phyloP scores from a whole-genome alignment of 1,284 basidiomycete genomes.

The Jaminaea rosea region DNA sequence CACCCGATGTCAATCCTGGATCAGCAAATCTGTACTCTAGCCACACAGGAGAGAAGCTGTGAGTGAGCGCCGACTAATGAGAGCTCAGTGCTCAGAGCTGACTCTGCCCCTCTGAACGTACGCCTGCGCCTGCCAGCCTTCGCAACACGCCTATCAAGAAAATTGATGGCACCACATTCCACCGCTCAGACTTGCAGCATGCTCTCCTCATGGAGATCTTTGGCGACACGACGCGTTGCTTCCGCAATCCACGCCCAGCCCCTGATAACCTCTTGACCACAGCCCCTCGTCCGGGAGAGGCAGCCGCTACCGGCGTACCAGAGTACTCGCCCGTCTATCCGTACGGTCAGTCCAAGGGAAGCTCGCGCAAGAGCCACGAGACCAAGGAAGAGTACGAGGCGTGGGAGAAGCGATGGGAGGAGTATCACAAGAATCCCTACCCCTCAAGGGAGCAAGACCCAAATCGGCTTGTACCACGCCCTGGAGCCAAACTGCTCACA shows the following conservation, averaged over 20 bases:
- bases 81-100: neutral
- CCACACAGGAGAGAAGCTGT: neutral
- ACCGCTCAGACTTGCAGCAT: constrained; percentile 63
- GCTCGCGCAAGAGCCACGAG: constrained; percentile 32
- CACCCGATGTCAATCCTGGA: neutral
- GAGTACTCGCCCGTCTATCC: constrained; percentile 31
- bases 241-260: constrained; percentile 56
- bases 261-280: constrained; percentile 12
- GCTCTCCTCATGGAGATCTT: constrained; percentile 73
- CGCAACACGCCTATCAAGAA: constrained; percentile 43
- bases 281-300: constrained; percentile 5
- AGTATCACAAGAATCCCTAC: neutral
- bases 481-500: constrained; percentile 48
- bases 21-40: constrained; percentile 1
- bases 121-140: neutral
- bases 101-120: neutral
- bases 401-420: neutral
- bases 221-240: constrained; percentile 59
- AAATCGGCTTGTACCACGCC: constrained; percentile 16
- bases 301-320: constrained; percentile 8
- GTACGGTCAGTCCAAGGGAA: constrained; percentile 34
- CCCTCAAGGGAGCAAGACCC: neutral
- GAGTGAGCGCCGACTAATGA: neutral
- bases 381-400: constrained; percentile 12
- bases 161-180: constrained; percentile 41